Base-by-base conservation (phyloP, 495 filamentous ascomycete species). In the Penicillium ucsense region DNA sequence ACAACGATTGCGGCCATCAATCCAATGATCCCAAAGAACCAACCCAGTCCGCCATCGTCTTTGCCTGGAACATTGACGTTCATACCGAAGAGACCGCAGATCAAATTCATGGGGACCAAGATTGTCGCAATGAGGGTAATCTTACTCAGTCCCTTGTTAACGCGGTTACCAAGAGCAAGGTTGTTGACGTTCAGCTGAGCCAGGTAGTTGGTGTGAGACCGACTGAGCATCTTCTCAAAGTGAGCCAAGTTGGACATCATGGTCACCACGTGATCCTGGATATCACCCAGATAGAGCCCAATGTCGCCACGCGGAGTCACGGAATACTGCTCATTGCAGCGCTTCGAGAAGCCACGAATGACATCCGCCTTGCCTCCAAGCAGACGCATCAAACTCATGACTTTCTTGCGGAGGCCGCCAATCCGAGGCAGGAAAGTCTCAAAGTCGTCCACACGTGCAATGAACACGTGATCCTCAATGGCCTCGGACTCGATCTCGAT, bases 231-330 rank as follows among this genome's bases (percentile, higher is more conserved):
- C 72, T 96, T 96, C 63, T 98, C 94, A 55, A 92, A 96, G 61
- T 98, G 92, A 7, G 79, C 82, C 45, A 98, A 69, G 64, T 95
- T 98, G 53, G 82, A 86, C 80, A 94, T 94, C 92, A 97, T 96
- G 50, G 92, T 97, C 32, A 98, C 88, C 33, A 98, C 91, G 75
- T 98, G 92, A 68, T 98, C 92, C 63, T 98, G 92, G 51, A 97
- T 94, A 71, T 98, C 92, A 50, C 88, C 86, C 3, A 98, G 73
- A 59, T 97, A 98, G 50, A 98, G 77, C 9, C 90, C 92, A 56
- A 98, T 95, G 62, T 98, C 92, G 64, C 88, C 89, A 29, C 88
- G 84, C 0, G 92, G 92, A 8, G 92, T 94, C 41, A 96, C 83
- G 53, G 86, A 82, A 74, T 92, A 97, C 50, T 94, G 85, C 55